A percentile compares a stretch with the other conserved stretches of the same genome.
phyloP scores from a whole-genome alignment of 2,329 filamentous ascomycete genomes.

The Dryadomyces quercivorus region DNA sequence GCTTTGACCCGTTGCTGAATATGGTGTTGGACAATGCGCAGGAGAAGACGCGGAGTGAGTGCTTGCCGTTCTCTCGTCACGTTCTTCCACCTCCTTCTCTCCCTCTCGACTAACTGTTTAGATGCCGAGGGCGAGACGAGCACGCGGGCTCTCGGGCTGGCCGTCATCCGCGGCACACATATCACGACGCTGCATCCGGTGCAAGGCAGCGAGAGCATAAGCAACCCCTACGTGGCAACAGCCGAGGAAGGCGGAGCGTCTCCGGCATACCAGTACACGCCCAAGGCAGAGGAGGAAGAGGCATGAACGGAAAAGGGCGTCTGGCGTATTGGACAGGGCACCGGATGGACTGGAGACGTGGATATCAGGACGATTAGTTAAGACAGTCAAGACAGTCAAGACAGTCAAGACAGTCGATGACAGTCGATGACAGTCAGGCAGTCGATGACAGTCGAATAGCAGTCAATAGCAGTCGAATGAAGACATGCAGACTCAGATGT shows the following conservation, averaged over 20 bases:
- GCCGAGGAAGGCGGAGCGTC: constrained; percentile 40
- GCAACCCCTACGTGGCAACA: constrained; percentile 76
- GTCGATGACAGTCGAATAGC: too few relatives aligned
- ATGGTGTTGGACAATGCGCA: constrained; percentile 89
- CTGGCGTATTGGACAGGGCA: background rate
- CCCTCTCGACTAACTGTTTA: constrained; percentile 24
- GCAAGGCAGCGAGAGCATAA: constrained; percentile 90
- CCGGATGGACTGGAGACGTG: too few relatives aligned
- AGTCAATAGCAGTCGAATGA: too few relatives aligned
- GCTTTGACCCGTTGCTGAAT: constrained; percentile 97
- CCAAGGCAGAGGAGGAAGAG: constrained; percentile 8
- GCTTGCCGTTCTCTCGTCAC: too few relatives aligned
- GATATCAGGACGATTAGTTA: too few relatives aligned
- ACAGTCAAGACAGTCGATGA: background rate
- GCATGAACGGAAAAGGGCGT: background rate
- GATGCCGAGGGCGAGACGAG: constrained; percentile 89
- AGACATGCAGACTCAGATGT: too few relatives aligned
- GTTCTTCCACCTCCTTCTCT: too few relatives aligned
- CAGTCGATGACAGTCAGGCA: background rate
- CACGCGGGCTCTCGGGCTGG: constrained; percentile 67
- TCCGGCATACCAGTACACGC: constrained; percentile 12
- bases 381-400: too few relatives aligned
- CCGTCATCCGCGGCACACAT: constrained; percentile 84
- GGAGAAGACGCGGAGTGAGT: constrained; percentile 71
- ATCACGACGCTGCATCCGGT: constrained; percentile 86